Conservation (phyloP, 371 early-diverging fungal genomes). For the Choanephora cucurbitarum region DNA sequence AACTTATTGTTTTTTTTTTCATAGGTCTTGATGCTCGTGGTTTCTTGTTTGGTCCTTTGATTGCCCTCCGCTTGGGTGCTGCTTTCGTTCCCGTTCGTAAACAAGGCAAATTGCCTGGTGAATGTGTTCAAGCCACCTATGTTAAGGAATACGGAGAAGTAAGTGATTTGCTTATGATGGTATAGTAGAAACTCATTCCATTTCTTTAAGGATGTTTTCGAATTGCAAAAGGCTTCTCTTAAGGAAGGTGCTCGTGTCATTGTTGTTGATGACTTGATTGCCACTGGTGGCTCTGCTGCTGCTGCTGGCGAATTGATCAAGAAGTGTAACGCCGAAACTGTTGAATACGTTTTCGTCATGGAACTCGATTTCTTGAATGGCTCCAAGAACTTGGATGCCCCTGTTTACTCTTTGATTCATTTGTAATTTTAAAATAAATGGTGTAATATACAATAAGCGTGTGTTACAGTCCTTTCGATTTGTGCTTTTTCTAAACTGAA, state of each 20-base stretch:
- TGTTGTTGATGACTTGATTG: slow-evolving; percentile 94
- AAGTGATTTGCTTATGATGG: slow-evolving; percentile 15
- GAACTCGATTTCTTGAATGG: slow-evolving; percentile 89
- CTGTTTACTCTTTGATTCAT: slow-evolving; percentile 86
- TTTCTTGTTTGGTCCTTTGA: slow-evolving; percentile 87
- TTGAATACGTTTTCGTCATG: slow-evolving; percentile 89
- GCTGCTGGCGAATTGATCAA: slow-evolving; percentile 85
- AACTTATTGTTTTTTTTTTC: no score
- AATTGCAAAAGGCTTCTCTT: slow-evolving; percentile 85
- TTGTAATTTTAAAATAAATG: slow-evolving; percentile 57
- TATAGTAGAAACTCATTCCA: not conserved
- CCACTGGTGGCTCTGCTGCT: slow-evolving; percentile 90
- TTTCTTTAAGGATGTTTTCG: slow-evolving; percentile 77
- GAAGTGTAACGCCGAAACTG: slow-evolving; percentile 73
- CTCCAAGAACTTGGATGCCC: slow-evolving; percentile 73
- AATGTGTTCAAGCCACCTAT: slow-evolving; percentile 70
- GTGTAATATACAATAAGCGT: no score
- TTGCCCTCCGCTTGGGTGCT: slow-evolving; percentile 87
- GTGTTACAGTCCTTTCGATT: no score
- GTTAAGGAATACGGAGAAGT: slow-evolving; percentile 95
- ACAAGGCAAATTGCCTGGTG: slow-evolving; percentile 94
- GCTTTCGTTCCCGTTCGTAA: slow-evolving; percentile 96
- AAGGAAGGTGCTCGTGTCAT: slow-evolving; percentile 85
- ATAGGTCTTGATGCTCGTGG: slow-evolving; percentile 89
- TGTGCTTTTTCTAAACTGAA: no score